Evolutionary conservation across 495 filamentous ascomycete species (phyloP), one percentile per base, ranked within the genome.

Genomic region (Penicillium odoratum): DNA sequence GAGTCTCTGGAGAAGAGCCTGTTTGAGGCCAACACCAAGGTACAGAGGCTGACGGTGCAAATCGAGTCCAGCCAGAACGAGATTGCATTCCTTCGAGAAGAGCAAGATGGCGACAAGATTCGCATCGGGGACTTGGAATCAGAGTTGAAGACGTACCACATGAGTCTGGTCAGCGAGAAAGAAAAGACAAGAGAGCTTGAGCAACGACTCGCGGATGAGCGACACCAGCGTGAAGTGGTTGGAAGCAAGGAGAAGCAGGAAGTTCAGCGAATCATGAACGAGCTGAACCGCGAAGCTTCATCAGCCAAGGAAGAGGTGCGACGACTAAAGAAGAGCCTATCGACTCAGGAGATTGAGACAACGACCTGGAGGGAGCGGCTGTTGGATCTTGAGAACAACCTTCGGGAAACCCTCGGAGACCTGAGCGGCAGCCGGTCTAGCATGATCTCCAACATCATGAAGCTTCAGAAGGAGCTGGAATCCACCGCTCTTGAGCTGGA

Each of bases 51-150:
- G 10, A 88, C 86, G 8, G 90, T 98, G 49, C 92, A 98, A 71
- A 86, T 91, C 51, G 94, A 98, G 75, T 94, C 90, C 4, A 87
- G 87, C 57, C 93, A 97, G 67, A 88, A 87, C 49, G 94, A 98
- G 73, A 96, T 98, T 69, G 85, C 88, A 0, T 98, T 98, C 83
- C 69, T 98, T 28, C 86, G 95, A 6, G 95, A 98, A 66, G 94
- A 98, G 75, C 94, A 98, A 77, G 94, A 98, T 71, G 86, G 83
- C 36, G 95, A 98, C 71, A 98, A 98, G 82, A 97, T 98, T 67
- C 91, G 91, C 70, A 98, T 98, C 61, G 92, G 94, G 21, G 90
- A 97, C 61, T 78, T 98, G 4, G 91, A 97, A 65, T 87, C 88
- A 9, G 83, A 86, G 25, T 75, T 97, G 13, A 89, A 90, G 69